Evolutionary conservation across 176 grass and related monocot genomes (phyloP).

Genomic region (Triticum monococcum): DNA sequence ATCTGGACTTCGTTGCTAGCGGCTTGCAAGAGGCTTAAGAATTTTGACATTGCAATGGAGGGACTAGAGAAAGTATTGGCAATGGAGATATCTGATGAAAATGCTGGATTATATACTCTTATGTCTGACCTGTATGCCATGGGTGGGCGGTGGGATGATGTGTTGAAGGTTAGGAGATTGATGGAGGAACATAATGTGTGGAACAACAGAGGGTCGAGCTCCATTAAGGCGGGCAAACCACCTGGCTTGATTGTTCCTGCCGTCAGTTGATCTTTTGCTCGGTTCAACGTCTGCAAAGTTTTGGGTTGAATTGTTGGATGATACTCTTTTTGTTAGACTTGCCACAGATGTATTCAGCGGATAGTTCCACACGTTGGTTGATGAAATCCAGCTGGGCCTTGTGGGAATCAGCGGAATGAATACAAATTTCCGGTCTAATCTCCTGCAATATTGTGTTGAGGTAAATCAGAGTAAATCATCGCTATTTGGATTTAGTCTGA

Average conservation of each 20-base stretch:
- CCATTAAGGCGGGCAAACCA: constrained; percentile 9
- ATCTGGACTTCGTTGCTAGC: constrained; percentile 59
- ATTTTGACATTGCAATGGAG: constrained; percentile 51
- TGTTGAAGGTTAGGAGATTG: constrained; percentile 49
- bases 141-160: constrained; percentile 43
- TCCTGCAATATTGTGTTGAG: neutral
- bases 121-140: constrained; percentile 58
- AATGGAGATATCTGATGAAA: constrained; percentile 52
- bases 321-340: constrained; percentile 8
- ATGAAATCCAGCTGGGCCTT: constrained; percentile 2
- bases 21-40: constrained; percentile 52
- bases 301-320: neutral
- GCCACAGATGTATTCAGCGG: neutral
- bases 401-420: constrained; percentile 1
- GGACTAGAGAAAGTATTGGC: constrained; percentile 51
- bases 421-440: neutral
- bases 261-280: constrained; percentile 25
- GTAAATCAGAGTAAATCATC: neutral
- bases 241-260: neutral
- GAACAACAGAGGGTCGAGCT: constrained; percentile 44
- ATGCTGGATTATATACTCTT: constrained; percentile 41
- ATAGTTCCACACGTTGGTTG: constrained; percentile 8
- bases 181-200: constrained; percentile 33
- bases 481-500: neutral
- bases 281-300: neutral